Base-by-base conservation (phyloP, 805 yeast genomes). In the Tetrapisispora pingtungensis region DNA sequence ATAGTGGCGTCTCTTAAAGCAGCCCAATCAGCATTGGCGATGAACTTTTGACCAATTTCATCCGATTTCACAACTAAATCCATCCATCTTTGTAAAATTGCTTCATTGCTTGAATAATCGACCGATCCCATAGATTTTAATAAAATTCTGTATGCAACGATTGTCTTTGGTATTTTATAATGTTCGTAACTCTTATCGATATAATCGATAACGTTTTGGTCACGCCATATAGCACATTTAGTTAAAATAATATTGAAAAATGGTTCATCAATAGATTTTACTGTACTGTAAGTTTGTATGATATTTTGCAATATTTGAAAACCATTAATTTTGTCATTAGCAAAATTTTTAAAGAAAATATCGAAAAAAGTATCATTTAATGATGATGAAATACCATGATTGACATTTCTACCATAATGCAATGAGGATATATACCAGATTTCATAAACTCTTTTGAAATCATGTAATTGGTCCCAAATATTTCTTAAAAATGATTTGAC, bases 11-110 rank as follows among this genome's bases (percentile, higher is more conserved):
- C 86, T 66, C 88, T 75, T 43, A 83, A 61, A 2, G 88, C 81
- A 22, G 84, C 80, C 88, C 88, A 83, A 63, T 82, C 88, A 10
- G 89, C 89, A 59, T 77, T 78, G 4, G 88, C 86, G 53, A 83
- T 78, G 58, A 77, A 80, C 20, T 58, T 62, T 61, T 73, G 74
- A 8, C 77, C 76, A 43, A 68, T 69, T 33, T 59, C 58, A 20
- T 71, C 73, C 47, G 77, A 75, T 51, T 75, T 70, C 28, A 46
- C 38, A 26, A 78, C 57, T 30, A 73, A 60, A 36, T 72, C 71
- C 46, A 68, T 63, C 85, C 85, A 80, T 47, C 66, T 68, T n/a
- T 58, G 49, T 48, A 76, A 61, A 48, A 84, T 78, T 45, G 75
- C 80, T 12, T 63, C 64, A 28, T 72, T 59, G 32, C 74, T 67